phyloP scores from a whole-genome alignment of 2,329 filamentous ascomycete genomes.

The Xylariaceae sp. region DNA sequence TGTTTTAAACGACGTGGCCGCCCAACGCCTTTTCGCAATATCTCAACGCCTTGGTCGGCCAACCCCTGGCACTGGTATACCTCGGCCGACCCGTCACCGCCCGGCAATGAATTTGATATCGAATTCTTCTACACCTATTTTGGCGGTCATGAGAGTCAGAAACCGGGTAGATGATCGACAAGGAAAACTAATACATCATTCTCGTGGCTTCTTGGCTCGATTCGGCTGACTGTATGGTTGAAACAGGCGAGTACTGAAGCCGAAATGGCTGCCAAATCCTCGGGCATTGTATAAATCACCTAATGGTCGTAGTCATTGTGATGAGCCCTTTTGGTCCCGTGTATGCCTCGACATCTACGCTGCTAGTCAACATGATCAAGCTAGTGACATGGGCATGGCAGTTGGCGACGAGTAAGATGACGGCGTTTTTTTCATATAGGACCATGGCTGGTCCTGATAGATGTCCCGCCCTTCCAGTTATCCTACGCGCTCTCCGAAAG shows the following conservation, averaged over 20 bases:
- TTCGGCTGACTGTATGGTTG: background rate
- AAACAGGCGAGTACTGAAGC: background rate
- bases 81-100: conserved; percentile 11
- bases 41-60: conserved; percentile 46
- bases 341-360: conserved; percentile 44
- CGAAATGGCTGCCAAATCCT: background rate
- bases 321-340: conserved; percentile 49
- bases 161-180: background rate
- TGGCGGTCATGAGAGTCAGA: conserved; percentile 1
- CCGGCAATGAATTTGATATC: conserved; percentile 32
- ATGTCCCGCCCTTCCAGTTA: conserved; percentile 28
- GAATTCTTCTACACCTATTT: conserved; percentile 40
- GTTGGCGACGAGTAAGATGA: conserved; percentile 46
- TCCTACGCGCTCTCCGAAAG: background rate
- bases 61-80: conserved; percentile 51
- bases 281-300: conserved; percentile 21
- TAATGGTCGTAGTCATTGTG: conserved; percentile 41
- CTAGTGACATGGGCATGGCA: conserved; percentile 49
- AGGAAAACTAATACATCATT: background rate
- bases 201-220: background rate
- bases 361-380: conserved; percentile 40
- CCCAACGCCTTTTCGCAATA: conserved; percentile 48
- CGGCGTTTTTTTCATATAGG: conserved; percentile 50
- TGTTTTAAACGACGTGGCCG: no score
- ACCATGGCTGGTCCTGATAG: conserved; percentile 39